Evolutionary conservation across 805 yeast genomes (phyloP).

Genomic region (Saccharomycopsis oosterbeekiorum): DNA sequence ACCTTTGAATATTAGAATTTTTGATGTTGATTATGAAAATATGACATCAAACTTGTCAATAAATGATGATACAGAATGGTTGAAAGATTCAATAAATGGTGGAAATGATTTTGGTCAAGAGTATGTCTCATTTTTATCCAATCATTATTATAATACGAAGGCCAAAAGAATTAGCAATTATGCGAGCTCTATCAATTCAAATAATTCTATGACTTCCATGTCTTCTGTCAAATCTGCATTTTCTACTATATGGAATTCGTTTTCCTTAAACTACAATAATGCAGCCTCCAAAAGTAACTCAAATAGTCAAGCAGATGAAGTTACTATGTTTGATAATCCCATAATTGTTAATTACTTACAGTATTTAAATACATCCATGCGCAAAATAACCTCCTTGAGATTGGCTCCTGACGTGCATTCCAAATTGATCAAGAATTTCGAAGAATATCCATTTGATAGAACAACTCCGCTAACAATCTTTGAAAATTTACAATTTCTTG

Average conservation of each 20-base stretch:
- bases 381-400: slow-evolving; percentile 55
- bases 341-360: slow-evolving; percentile 35
- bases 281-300: slow-evolving; percentile 22
- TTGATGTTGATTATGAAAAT: slow-evolving; percentile 33
- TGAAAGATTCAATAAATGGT: not conserved
- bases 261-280: not conserved
- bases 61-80: not conserved
- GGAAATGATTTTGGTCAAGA: slow-evolving; percentile 7
- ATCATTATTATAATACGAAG: slow-evolving; percentile 14
- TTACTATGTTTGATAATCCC: slow-evolving; percentile 20
- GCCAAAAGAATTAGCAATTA: slow-evolving; percentile 14
- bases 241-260: slow-evolving; percentile 16
- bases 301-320: slow-evolving; percentile 7
- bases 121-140: slow-evolving; percentile 17
- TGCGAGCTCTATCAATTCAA: slow-evolving; percentile 16
- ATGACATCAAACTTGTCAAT: not conserved
- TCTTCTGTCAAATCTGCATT: slow-evolving; percentile 42
- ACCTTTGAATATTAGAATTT: slow-evolving; percentile 50
- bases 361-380: slow-evolving; percentile 52
- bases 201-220: slow-evolving; percentile 44
- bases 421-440: slow-evolving; percentile 48
- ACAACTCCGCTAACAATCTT: slow-evolving; percentile 55
- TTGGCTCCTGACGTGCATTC: slow-evolving; percentile 52
- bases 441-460: slow-evolving; percentile 64
- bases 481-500: slow-evolving; percentile 53